Percentiles rank a stretch among this genome's conserved stretches.
Conservation (phyloP, 306 rosid species). For the Carpinus viminea region DNA sequence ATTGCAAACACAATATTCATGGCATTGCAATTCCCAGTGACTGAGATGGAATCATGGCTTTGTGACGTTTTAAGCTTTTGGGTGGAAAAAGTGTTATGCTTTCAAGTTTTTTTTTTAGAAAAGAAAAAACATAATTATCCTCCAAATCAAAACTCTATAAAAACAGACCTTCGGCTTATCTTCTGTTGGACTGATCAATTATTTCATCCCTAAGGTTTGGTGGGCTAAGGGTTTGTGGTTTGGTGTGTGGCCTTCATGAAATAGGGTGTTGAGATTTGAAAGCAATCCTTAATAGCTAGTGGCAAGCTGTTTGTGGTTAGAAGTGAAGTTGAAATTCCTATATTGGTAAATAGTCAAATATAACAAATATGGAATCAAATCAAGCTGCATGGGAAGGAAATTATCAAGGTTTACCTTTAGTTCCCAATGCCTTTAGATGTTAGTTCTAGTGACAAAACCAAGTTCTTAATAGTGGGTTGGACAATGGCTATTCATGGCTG, state of each 20-base stretch:
- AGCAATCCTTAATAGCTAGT: neutral
- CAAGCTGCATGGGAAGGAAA: neutral
- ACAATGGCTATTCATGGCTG: no score
- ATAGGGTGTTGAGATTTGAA: neutral
- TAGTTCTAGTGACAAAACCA: no score
- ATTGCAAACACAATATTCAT: neutral
- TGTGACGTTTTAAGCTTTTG: neutral
- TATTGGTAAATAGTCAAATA: neutral
- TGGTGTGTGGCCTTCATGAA: neutral
- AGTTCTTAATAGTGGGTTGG: no score
- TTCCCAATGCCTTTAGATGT: no score
- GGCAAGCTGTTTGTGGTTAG: neutral
- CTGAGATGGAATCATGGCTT: neutral
- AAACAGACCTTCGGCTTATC: neutral
- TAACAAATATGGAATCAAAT: neutral
- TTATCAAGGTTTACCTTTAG: neutral
- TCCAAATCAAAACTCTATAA: neutral
- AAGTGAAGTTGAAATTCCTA: neutral
- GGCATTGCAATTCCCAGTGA: neutral
- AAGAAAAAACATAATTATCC: neutral
- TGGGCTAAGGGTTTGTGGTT: neutral
- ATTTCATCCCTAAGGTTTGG: neutral
- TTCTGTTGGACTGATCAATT: neutral
- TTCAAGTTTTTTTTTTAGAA: neutral
- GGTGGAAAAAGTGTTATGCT: neutral